Percentiles rank a stretch among this genome's conserved stretches.
Evolutionary conservation across 345 rosid genomes (phyloP).

Genomic region (Cardamine resedifolia): DNA sequence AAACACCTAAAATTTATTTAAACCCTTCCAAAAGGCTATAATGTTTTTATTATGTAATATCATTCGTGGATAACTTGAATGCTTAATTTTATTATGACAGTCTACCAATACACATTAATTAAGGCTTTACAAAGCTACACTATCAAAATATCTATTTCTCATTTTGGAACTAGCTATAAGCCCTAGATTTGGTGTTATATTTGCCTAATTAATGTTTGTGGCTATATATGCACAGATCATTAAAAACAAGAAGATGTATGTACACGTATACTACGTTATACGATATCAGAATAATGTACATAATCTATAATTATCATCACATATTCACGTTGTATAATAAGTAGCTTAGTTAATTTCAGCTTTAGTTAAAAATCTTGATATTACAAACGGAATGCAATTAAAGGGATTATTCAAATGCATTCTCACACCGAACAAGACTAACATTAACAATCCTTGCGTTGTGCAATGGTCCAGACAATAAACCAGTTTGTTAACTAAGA

Average conservation of each 20-base stretch:
- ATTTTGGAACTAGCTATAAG: conserved; percentile 7
- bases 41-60: background rate
- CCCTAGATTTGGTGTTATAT: conserved; percentile 20
- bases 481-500: conserved; percentile 6
- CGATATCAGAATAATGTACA: background rate
- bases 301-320: background rate
- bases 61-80: background rate
- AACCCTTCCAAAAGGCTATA: conserved; percentile 12
- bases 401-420: conserved; percentile 19
- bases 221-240: background rate
- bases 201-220: background rate
- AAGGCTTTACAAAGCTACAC: background rate
- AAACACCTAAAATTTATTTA: background rate
- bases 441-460: conserved; percentile 5
- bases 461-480: conserved; percentile 30
- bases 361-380: background rate
- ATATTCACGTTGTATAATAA: too few species aligned
- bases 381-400: background rate
- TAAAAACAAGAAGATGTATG: background rate
- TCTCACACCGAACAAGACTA: conserved; percentile 31
- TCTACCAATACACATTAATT: background rate
- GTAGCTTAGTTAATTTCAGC: background rate
- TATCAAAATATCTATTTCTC: background rate
- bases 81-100: background rate
- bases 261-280: background rate